Evolutionary conservation across 257 asterid species (phyloP), one percentile per base, ranked within the genome.

Genomic region (Coffea canephora): DNA sequence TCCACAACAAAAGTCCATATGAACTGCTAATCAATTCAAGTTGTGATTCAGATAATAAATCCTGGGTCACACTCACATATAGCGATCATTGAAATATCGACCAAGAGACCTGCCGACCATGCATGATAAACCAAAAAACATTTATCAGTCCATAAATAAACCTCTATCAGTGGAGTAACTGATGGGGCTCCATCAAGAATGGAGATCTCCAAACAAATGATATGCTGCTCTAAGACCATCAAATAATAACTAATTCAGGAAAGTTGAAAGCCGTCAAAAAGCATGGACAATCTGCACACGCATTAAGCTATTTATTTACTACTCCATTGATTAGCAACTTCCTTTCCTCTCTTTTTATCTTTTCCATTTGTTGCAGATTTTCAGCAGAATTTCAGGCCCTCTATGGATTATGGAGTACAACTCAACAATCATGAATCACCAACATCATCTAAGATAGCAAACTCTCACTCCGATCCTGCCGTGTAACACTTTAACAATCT

Each of bases 181-280:
- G 54, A 49, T 49, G 54, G 54, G 14, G 15, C 54, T 46, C 54
- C 62, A 55, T 55, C 62, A 18, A 55, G 21, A 55, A 55, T 2
- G 62, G 23, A 39, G 43, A 39, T 39, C 43, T 0, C 41, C 34
- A 66, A 27, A 66, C 27, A 66, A 31, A 31, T 31, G 31, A 31
- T 31, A 66, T 66, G 71, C 21, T 27, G 43, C 43, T 66, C 34
- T 66, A 1, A 11, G 41, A 27, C 45, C 19, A 66, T 43, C 71
- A 69, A 18, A 36, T 50, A 69, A 39, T 69, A 69, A 69, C 73
- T 69, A 69, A 69, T 69, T 69, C 73, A 69, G 19, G 52, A 69
- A 39, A 68, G 1, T 68, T 39, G 4, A 18, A 36, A 15, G 27
- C 12, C 23, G 6, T 19, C 31, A 45, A 69, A 69, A 10, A 43